Conservation (phyloP, 495 filamentous ascomycete genomes). For the Penicillium canariense region DNA sequence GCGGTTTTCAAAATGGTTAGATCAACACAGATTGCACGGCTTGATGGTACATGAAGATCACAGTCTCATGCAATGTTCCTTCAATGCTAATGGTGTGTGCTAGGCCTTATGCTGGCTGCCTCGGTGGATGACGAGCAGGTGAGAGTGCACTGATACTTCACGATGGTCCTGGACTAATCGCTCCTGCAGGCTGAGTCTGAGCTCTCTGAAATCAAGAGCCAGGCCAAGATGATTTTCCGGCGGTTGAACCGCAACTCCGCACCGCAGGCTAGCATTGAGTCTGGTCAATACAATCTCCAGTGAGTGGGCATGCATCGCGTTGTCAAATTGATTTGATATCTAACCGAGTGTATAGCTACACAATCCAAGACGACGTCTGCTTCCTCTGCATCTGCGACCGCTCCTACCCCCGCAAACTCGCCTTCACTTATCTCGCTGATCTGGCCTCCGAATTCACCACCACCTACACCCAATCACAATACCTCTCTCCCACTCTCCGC, state of each 20-base stretch:
- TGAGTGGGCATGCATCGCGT: conserved; percentile 39
- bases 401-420: conserved; percentile 95
- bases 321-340: conserved; percentile 2
- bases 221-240: conserved; percentile 86
- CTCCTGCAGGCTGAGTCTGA: conserved; percentile 61
- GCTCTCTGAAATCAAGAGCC: conserved; percentile 82
- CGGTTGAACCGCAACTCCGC: conserved; percentile 83
- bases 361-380: conserved; percentile 75
- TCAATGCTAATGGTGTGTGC: conserved; percentile 25
- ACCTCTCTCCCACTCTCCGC: conserved; percentile 69
- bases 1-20: conserved; percentile 68
- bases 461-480: conserved; percentile 70
- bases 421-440: conserved; percentile 97
- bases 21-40: conserved; percentile 88
- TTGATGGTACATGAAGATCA: conserved; percentile 69
- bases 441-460: conserved; percentile 86
- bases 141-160: conserved; percentile 9
- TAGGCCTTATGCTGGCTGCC: conserved; percentile 90
- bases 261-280: conserved; percentile 88
- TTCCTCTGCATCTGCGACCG: conserved; percentile 92
- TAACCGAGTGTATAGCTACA: conserved; percentile 61
- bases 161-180: background rate
- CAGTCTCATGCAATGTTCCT: background rate
- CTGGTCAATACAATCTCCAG: conserved; percentile 83
- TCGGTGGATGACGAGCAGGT: conserved; percentile 90